These are phyloP conservation scores for Stromatinia cepivora DNA, from an alignment of 2,329 filamentous ascomycete species.

Conservation along the genomic window DNA sequence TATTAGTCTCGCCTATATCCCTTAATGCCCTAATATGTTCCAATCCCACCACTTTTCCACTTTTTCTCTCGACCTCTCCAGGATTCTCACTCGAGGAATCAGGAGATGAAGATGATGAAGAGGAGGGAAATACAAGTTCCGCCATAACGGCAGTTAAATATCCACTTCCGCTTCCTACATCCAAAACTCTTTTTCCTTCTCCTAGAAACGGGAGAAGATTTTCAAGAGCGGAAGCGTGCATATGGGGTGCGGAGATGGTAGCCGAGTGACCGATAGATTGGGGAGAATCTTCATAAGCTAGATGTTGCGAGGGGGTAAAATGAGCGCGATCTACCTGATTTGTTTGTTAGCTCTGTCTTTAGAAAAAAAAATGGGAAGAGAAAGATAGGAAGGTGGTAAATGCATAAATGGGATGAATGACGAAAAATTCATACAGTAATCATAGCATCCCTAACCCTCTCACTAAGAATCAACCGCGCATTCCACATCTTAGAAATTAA, in stretches of 20 bases:
- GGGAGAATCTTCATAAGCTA: constrained; percentile 72
- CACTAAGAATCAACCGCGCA: constrained; percentile 70
- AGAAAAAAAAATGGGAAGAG: constrained; percentile 10
- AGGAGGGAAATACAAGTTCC: constrained; percentile 47
- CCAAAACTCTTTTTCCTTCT: constrained; percentile 58
- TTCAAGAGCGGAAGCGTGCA: constrained; percentile 67
- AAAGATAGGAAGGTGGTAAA: neutral
- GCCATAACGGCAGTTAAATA: constrained; percentile 89
- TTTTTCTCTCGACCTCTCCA: constrained; percentile 20
- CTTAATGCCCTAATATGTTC: constrained; percentile 70
- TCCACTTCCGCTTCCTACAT: constrained; percentile 74
- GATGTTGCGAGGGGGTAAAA: constrained; percentile 69
- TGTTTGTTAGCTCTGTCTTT: constrained; percentile 12
- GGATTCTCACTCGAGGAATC: neutral
- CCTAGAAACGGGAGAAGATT: constrained; percentile 59
- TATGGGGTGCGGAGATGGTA: constrained; percentile 72
- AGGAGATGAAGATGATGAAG: neutral
- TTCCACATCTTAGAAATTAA: constrained; percentile 76
- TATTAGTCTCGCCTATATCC: constrained; percentile 63
- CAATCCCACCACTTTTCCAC: constrained; percentile 62
- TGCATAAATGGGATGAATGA: constrained; percentile 20
- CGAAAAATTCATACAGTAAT: constrained; percentile 53
- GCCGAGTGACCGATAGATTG: constrained; percentile 67
- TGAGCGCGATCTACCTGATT: constrained; percentile 80
- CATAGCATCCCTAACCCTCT: constrained; percentile 77